phyloP scores from a whole-genome alignment of 2,329 filamentous ascomycete genomes.

The Aspergillus spinulosporus region DNA sequence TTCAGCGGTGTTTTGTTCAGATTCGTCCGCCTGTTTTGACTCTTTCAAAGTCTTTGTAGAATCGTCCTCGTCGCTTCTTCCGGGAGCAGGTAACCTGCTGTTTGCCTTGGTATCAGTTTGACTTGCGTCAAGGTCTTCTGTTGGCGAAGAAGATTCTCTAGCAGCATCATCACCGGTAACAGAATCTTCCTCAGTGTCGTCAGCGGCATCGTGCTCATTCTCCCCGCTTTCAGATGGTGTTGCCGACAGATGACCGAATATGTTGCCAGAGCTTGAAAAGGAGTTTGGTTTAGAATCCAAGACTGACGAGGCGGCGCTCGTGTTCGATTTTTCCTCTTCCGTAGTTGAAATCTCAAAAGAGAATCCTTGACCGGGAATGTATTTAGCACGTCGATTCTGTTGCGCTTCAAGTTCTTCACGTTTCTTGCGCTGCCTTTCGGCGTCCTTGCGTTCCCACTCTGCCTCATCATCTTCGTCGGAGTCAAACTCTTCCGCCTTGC shows the following conservation, averaged over 20 bases:
- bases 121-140: constrained; percentile 18
- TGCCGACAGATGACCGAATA: constrained; percentile 40
- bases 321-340: constrained; percentile 24
- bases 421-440: constrained; percentile 49
- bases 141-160: constrained; percentile 21
- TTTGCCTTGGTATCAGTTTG: constrained; percentile 15
- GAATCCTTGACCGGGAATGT: constrained; percentile 36
- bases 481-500: constrained; percentile 54
- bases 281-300: constrained; percentile 32
- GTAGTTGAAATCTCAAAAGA: constrained; percentile 30
- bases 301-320: constrained; percentile 22
- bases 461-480: constrained; percentile 54
- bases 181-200: constrained; percentile 31
- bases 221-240: constrained; percentile 26
- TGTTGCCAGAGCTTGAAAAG: constrained; percentile 33
- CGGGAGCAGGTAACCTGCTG: constrained; percentile 20
- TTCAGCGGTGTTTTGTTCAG: constrained; percentile 14
- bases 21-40: constrained; percentile 17
- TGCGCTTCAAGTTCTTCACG: constrained; percentile 42
- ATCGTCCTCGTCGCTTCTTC: constrained; percentile 28
- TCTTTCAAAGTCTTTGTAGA: constrained; percentile 24
- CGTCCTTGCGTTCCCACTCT: constrained; percentile 50
- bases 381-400: constrained; percentile 34
- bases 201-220: constrained; percentile 27
- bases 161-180: constrained; percentile 23